Evolutionary conservation across 169 alveolate genomes (phyloP).

Genomic region (Plasmodium ovale): DNA sequence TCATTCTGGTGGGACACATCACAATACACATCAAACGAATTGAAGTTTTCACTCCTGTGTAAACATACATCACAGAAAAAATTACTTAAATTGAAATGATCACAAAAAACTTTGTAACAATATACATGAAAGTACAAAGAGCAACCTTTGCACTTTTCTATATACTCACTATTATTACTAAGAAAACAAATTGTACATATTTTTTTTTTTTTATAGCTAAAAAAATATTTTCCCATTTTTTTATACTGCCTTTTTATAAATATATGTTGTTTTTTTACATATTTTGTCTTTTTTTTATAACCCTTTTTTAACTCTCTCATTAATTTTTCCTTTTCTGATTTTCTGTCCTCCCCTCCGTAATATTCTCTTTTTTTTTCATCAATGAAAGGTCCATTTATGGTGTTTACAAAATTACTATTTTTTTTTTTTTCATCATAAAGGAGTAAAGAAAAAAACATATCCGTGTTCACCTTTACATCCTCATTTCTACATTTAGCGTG

Average conservation of each 20-base stretch:
- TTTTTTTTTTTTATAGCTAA: conserved; percentile 3
- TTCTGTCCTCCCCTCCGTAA: neutral
- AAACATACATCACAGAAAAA: conserved; percentile 45
- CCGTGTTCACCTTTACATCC: neutral
- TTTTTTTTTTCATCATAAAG: neutral
- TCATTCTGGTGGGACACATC: too few species aligned
- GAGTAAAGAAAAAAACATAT: conserved; percentile 1
- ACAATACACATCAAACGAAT: too few species aligned
- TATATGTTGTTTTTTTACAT: conserved; percentile 1
- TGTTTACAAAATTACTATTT: neutral
- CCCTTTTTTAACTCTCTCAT: neutral
- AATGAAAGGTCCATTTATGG: neutral
- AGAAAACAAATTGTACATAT: conserved; percentile 44
- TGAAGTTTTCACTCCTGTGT: too few species aligned
- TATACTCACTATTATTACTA: conserved; percentile 32
- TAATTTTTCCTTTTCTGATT: conserved; percentile 8
- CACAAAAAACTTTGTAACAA: conserved; percentile 41
- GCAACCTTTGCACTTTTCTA: conserved; percentile 42
- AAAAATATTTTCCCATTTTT: conserved; percentile 3
- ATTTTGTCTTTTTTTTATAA: neutral
- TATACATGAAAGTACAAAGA: conserved; percentile 41
- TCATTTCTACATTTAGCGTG: too few species aligned
- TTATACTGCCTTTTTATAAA: conserved; percentile 1
- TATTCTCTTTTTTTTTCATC: neutral
- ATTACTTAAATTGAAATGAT: conserved; percentile 13